Conservation (phyloP, 2,329 filamentous ascomycete species). For the Fonsecaea nubica region DNA sequence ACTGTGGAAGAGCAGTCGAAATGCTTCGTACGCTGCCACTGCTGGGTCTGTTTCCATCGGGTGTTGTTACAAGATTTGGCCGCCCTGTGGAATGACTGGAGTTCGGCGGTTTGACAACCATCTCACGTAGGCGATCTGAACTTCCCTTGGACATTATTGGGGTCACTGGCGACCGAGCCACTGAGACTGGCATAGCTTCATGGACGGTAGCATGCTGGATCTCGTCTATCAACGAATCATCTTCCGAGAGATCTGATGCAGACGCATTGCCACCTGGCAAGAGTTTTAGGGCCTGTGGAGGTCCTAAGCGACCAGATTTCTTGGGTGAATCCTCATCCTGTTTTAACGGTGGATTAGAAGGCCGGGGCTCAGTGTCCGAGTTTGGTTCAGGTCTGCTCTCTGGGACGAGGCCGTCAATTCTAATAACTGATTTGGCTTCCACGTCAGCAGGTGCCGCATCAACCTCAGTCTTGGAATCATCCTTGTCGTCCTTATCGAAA, state of each 20-base stretch:
- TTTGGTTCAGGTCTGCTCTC: neutral
- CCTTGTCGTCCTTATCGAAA: neutral
- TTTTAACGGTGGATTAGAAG: neutral
- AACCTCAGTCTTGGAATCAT: neutral
- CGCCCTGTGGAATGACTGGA: slow-evolving; percentile 13
- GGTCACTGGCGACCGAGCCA: slow-evolving; percentile 82
- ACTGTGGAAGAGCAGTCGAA: slow-evolving; percentile 38
- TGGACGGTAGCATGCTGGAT: slow-evolving; percentile 80
- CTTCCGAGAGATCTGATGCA: slow-evolving; percentile 64
- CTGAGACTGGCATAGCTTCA: slow-evolving; percentile 79
- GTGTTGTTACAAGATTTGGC: slow-evolving; percentile 30
- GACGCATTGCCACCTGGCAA: slow-evolving; percentile 44
- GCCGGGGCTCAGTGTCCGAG: neutral
- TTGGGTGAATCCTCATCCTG: slow-evolving; percentile 1
- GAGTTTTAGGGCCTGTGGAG: slow-evolving; percentile 31
- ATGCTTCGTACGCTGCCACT: slow-evolving; percentile 35
- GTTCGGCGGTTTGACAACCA: slow-evolving; percentile 31
- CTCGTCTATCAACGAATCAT: slow-evolving; percentile 85
- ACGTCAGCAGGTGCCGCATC: slow-evolving; percentile 13
- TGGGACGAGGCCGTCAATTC: neutral
- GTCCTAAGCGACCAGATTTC: slow-evolving; percentile 17
- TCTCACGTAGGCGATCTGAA: slow-evolving; percentile 32
- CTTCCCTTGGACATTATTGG: slow-evolving; percentile 60
- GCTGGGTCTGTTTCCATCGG: slow-evolving; percentile 28
- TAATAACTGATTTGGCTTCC: slow-evolving; percentile 4